These are phyloP conservation scores for Cordyceps tenuipes DNA, from an alignment of 2,329 filamentous ascomycete species.

Conservation along the genomic window DNA sequence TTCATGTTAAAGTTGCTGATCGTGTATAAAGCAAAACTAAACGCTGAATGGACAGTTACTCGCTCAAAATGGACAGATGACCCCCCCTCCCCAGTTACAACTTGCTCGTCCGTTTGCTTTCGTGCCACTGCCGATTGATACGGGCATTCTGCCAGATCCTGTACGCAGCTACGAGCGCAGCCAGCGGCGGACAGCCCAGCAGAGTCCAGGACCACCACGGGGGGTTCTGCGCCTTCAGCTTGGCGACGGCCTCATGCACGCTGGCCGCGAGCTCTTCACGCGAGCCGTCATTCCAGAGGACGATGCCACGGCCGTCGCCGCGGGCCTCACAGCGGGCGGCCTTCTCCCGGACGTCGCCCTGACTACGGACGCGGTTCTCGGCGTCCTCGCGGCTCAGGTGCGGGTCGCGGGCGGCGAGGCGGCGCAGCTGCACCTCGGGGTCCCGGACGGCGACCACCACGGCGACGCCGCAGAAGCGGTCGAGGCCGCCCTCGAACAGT, in stretches of 20 bases:
- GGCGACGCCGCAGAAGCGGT: constrained; percentile 75
- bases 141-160: constrained; percentile 63
- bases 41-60: neutral
- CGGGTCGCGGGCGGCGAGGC: constrained; percentile 65
- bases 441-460: constrained; percentile 81
- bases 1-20: no score
- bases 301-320: constrained; percentile 57
- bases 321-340: constrained; percentile 64
- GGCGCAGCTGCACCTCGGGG: constrained; percentile 70
- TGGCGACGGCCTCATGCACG: constrained; percentile 56
- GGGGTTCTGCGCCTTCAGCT: constrained; percentile 56
- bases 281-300: constrained; percentile 84
- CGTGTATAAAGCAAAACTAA: neutral
- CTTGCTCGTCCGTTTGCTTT: constrained; percentile 35
- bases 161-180: constrained; percentile 59
- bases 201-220: constrained; percentile 76
- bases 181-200: constrained; percentile 65
- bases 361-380: constrained; percentile 74
- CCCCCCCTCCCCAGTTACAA: neutral
- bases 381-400: constrained; percentile 82
- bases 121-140: constrained; percentile 64
- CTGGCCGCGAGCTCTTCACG: constrained; percentile 60
- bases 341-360: constrained; percentile 80
- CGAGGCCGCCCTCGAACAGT: constrained; percentile 81
- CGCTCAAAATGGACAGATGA: neutral